phyloP scores from a whole-genome alignment of 495 filamentous ascomycete genomes.

The Trichoderma virens region DNA sequence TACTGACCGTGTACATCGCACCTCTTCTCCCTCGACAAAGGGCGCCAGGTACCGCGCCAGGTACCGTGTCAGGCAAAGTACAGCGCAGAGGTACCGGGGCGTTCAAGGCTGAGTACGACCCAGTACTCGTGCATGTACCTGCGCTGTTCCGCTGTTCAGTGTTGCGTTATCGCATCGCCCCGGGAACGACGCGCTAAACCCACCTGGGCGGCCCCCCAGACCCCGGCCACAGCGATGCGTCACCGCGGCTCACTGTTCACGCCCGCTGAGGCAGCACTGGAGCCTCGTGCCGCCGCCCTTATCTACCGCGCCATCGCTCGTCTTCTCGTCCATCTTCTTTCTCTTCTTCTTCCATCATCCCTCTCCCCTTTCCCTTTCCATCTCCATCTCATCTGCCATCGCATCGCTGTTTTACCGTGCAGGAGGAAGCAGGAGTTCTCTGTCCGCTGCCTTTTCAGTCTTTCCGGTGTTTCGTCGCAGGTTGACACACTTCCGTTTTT shows the following conservation, averaged over 20 bases:
- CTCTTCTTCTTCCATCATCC: conserved; percentile 38
- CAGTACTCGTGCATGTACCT: too few relatives aligned
- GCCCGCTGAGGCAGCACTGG: conserved; percentile 6
- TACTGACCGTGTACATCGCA: too few relatives aligned
- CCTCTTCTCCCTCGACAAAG: too few relatives aligned
- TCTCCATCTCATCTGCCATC: conserved; percentile 20
- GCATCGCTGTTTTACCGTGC: conserved; percentile 22
- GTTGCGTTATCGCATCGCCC: conserved; percentile 5
- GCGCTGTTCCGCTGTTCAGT: too few relatives aligned
- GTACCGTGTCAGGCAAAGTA: too few relatives aligned
- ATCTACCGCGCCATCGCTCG: conserved; percentile 22
- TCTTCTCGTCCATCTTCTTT: conserved; percentile 22
- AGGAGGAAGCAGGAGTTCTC: conserved; percentile 15
- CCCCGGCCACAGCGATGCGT: conserved; percentile 7
- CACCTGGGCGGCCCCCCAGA: neutral
- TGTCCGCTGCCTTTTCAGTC: conserved; percentile 22
- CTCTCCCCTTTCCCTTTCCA: conserved; percentile 8
- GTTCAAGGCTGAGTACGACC: conserved; percentile 1
- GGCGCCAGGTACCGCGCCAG: too few relatives aligned
- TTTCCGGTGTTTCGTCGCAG: conserved; percentile 27
- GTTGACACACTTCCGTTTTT: conserved; percentile 30
- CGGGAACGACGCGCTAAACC: neutral
- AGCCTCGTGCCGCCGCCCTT: conserved; percentile 13
- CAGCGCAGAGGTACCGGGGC: too few relatives aligned
- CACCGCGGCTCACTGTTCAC: conserved; percentile 4